These are phyloP conservation scores for Aspergillus pseudoviridinutans DNA, from an alignment of 2,329 filamentous ascomycete genomes.

Conservation along the genomic window DNA sequence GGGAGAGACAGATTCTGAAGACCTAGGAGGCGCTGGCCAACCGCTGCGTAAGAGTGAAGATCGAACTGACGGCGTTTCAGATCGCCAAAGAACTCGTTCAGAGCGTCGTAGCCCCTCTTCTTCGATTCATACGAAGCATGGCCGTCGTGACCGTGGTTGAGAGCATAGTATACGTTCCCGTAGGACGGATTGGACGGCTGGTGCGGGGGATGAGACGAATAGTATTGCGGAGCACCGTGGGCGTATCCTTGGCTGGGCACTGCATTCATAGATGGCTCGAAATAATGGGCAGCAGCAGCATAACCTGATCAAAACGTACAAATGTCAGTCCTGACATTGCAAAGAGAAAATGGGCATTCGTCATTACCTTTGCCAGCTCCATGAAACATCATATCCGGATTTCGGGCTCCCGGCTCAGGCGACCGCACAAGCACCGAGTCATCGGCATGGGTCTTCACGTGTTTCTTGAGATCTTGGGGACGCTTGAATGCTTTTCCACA, in stretches of 20 bases:
- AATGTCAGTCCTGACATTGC: conserved; percentile 4
- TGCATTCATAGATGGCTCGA: conserved; percentile 48
- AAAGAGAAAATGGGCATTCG: not conserved
- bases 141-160: conserved; percentile 61
- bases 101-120: conserved; percentile 79
- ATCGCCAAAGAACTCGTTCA: conserved; percentile 92
- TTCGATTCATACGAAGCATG: conserved; percentile 64
- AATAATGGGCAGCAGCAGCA: conserved; percentile 52
- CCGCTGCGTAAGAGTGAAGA: conserved; percentile 81
- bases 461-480: conserved; percentile 97
- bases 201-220: conserved; percentile 52
- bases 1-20: conserved; percentile 67
- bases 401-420: conserved; percentile 54
- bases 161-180: conserved; percentile 73
- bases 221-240: conserved; percentile 48
- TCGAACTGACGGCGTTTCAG: conserved; percentile 90
- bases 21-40: conserved; percentile 81
- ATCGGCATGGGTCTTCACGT: conserved; percentile 97
- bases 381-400: conserved; percentile 39
- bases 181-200: conserved; percentile 58
- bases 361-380: conserved; percentile 32
- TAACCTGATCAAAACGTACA: conserved; percentile 21
- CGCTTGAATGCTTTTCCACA: conserved; percentile 99
- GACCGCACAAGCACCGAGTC: conserved; percentile 74
- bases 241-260: conserved; percentile 40